A percentile compares a stretch with the other conserved stretches of the same genome.
These are phyloP conservation scores for baker's yeast (Saccharomyces cerevisiae) DNA, from an alignment of 805 yeast genomes.

Conservation along the genomic window DNA sequence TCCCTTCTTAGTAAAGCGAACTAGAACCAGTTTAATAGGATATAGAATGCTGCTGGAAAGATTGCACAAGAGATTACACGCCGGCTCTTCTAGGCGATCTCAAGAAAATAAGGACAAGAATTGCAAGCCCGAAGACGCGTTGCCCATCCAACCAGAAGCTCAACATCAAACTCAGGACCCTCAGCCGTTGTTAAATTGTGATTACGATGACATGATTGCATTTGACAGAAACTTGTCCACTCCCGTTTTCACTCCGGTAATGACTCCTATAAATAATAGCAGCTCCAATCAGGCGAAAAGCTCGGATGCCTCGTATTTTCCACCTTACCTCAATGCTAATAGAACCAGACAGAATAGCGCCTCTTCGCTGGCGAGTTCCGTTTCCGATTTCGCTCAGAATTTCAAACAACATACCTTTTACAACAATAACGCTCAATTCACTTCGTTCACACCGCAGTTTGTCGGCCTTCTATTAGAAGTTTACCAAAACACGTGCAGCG, in stretches of 20 bases:
- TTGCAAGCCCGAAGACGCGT: not conserved
- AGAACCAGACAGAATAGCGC: slow-evolving; percentile 16
- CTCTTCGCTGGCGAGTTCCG: slow-evolving; percentile 25
- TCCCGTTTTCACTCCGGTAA: not conserved
- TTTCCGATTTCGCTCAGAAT: slow-evolving; percentile 18
- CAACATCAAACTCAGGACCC: not conserved
- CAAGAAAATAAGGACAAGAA: not conserved
- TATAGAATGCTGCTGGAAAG: not conserved
- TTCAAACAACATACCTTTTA: slow-evolving; percentile 5
- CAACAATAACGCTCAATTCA: not conserved
- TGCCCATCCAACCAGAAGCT: not conserved
- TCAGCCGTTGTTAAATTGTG: not conserved
- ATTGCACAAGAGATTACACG: not conserved
- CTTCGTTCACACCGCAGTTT: slow-evolving; percentile 30
- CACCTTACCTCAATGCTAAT: not conserved
- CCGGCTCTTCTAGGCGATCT: not conserved
- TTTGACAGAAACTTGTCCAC: not conserved
- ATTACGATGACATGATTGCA: not conserved
- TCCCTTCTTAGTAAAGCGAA: not conserved
- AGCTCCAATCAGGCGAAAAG: not conserved
- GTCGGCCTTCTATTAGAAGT: slow-evolving; percentile 39
- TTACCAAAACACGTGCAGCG: slow-evolving; percentile 42
- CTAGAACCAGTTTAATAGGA: not conserved
- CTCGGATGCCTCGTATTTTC: not conserved
- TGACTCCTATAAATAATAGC: not conserved